Base-by-base conservation (phyloP, 768 basidiomycete genomes). In the Lactifluus subvellereus region DNA sequence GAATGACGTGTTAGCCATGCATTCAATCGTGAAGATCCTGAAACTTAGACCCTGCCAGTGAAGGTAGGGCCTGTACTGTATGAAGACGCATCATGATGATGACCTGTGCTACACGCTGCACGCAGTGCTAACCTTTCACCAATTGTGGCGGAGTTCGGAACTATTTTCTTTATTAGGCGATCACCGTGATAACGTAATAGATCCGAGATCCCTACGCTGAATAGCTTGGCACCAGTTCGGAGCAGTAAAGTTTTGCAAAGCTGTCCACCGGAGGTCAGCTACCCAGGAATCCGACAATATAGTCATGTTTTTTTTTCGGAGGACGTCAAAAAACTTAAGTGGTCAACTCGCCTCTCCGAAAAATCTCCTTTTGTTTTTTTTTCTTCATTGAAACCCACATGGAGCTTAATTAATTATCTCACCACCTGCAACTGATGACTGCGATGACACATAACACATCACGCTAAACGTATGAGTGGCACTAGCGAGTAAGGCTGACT, bases 221-320 rank as follows among this genome's bases (percentile, higher is more conserved):
- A 22, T n/a, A n/a, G 18, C 43, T 45, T 47, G 45, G 10, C 10
- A 42, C 45, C 42, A 8, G 18, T 22, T 50, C 62, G 57, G 62
- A 35, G 18, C n/a, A 3, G n/a, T 9, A 6, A 64, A 60, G 20
- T 60, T 64, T 62, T 64, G 30, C 42, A 32, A 9, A 58, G 63
- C 63, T 64, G 54, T 64, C 51, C 63, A 64, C 54, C 62, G 62
- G 62, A 35, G 20, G 27, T 57, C 1, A 45, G 10, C 4, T 30
- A n/a, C 50, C 49, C 35, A 45, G 27, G 18, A 45, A 35, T 57
- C 50, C 56, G 51, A 59, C 32, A 51, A 42, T 33, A 20, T 32
- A 7, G 6, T 35, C 14, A 1, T 32, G 22, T 49, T 48, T 53
- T 32, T 42, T 42, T 52, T 8, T 30, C 20, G 30, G 18, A 33